Percentiles rank a stretch among this genome's conserved stretches.
These are phyloP conservation scores for Sabuloglossum arenarium DNA, from an alignment of 495 filamentous ascomycete genomes.

Conservation along the genomic window DNA sequence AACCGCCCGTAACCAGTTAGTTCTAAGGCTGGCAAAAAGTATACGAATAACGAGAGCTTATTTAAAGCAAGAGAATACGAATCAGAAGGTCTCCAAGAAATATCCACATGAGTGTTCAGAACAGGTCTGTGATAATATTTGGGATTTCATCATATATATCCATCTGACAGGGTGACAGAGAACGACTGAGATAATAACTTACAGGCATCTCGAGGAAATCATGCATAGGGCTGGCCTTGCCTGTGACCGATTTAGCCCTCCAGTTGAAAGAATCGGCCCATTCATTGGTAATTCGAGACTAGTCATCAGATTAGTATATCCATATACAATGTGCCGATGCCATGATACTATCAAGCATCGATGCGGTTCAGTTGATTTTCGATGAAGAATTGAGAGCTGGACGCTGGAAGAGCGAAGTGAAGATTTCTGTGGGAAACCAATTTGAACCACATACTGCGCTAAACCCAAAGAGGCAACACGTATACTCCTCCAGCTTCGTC, in stretches of 20 bases:
- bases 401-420: too few species aligned
- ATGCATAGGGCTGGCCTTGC: background rate
- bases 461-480: too few species aligned
- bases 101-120: constrained; percentile 31
- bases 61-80: background rate
- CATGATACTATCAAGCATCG: too few species aligned
- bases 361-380: too few species aligned
- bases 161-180: background rate
- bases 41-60: background rate
- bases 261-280: too few species aligned
- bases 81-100: constrained; percentile 15
- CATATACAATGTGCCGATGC: too few species aligned
- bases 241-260: background rate
- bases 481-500: too few species aligned
- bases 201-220: background rate
- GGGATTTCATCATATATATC: constrained; percentile 25
- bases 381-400: too few species aligned
- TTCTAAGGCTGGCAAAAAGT: background rate
- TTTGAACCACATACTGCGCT: too few species aligned
- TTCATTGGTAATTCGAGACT: too few species aligned
- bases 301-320: too few species aligned
- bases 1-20: background rate
- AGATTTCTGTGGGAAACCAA: too few species aligned
- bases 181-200: background rate
- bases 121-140: constrained; percentile 32